Evolutionary conservation across 2,329 filamentous ascomycete species (phyloP).

Genomic region (Cryphonectria parasitica): DNA sequence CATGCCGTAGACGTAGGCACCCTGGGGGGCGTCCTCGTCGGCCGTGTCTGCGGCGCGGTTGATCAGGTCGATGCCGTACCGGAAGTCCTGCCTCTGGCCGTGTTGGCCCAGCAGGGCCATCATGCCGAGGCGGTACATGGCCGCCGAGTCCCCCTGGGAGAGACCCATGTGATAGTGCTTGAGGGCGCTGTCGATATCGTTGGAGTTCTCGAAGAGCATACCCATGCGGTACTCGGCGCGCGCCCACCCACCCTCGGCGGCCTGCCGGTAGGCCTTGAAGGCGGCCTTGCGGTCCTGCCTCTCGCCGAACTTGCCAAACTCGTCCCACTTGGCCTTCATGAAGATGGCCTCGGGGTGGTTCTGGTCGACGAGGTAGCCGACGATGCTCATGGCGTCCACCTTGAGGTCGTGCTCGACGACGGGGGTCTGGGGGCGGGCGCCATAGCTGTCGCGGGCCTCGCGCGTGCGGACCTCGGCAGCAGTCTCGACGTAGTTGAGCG

Average conservation of each 20-base stretch:
- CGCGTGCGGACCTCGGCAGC: constrained; percentile 76
- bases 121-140: constrained; percentile 88
- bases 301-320: constrained; percentile 95
- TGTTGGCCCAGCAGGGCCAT: constrained; percentile 96
- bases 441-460: constrained; percentile 49
- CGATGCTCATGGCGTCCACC: constrained; percentile 87
- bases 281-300: constrained; percentile 94
- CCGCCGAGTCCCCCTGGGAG: constrained; percentile 81
- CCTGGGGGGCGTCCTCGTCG: constrained; percentile 95
- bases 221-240: constrained; percentile 95
- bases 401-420: constrained; percentile 86
- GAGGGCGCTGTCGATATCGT: constrained; percentile 88
- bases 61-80: constrained; percentile 79
- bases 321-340: constrained; percentile 93
- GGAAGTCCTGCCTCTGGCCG: constrained; percentile 81
- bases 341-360: constrained; percentile 93
- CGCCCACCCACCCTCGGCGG: constrained; percentile 84
- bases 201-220: constrained; percentile 96
- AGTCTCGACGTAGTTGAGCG: constrained; percentile 85
- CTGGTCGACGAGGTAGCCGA: constrained; percentile 87
- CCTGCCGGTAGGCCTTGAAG: constrained; percentile 81
- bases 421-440: constrained; percentile 73
- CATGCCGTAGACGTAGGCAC: constrained; percentile 95
- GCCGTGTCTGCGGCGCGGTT: constrained; percentile 80
- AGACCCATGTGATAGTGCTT: constrained; percentile 87